phyloP scores from a whole-genome alignment of 257 asterid species.

The Solanum appendiculatum region DNA sequence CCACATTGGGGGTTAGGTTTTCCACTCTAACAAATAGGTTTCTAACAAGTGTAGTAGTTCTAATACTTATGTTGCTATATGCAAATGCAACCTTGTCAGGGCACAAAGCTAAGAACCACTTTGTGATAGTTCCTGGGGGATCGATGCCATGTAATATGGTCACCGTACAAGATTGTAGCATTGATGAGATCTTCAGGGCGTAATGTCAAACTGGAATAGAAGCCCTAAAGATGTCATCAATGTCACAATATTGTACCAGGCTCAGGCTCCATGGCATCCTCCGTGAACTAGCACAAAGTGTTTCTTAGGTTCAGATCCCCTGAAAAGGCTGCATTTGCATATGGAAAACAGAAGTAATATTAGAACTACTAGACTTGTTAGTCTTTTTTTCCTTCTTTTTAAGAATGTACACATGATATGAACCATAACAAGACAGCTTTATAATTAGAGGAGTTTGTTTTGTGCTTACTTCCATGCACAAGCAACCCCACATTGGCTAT shows the following conservation, averaged over 20 bases:
- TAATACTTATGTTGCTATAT: not conserved
- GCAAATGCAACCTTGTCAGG: not conserved
- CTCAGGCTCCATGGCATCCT: constrained; percentile 26
- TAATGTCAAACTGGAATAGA: constrained; percentile 13
- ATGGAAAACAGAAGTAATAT: not conserved
- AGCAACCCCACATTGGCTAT: not conserved
- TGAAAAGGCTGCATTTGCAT: not conserved
- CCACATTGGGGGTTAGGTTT: too few relatives aligned
- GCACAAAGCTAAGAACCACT: not conserved
- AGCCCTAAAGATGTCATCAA: constrained; percentile 11
- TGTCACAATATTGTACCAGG: constrained; percentile 22
- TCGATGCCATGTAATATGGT: constrained; percentile 34
- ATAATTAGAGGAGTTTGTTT: not conserved
- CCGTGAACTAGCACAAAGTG: constrained; percentile 26
- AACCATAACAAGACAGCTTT: not conserved
- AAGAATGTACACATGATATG: not conserved
- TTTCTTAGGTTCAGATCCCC: not conserved
- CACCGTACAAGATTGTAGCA: constrained; percentile 21
- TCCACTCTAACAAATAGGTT: not conserved
- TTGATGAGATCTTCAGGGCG: constrained; percentile 15
- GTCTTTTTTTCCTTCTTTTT: not conserved
- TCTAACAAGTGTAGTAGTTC: not conserved
- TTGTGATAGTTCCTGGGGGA: constrained; percentile 27
- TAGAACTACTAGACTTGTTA: not conserved
- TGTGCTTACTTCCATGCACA: not conserved